Percentiles rank a stretch among this genome's conserved stretches.
Evolutionary conservation across 345 rosid genomes (phyloP).

Genomic region (Brassica nigra): DNA sequence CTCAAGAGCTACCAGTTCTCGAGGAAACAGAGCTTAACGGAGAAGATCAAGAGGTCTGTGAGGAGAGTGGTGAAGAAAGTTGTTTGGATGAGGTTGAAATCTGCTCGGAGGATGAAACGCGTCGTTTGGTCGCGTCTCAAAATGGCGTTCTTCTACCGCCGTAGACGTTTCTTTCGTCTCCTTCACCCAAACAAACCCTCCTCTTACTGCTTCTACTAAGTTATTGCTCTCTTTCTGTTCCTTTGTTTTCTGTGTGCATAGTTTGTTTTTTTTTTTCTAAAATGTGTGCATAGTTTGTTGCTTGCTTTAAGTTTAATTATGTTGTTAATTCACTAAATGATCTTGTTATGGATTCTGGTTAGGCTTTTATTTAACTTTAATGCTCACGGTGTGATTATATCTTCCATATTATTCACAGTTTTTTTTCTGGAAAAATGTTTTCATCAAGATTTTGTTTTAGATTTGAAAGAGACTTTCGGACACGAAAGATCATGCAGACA

Average conservation of each 20-base stretch:
- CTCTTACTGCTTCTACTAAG: constrained; percentile 38
- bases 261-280: neutral
- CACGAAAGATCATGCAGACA: constrained; percentile 30
- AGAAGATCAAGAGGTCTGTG: constrained; percentile 56
- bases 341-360: neutral
- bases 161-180: constrained; percentile 56
- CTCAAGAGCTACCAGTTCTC: constrained; percentile 80
- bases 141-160: constrained; percentile 46
- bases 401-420: neutral
- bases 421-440: neutral
- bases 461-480: constrained; percentile 7
- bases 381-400: neutral
- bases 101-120: constrained; percentile 48
- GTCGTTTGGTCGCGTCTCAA: constrained; percentile 62
- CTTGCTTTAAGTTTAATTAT: constrained; percentile 20
- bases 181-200: constrained; percentile 41
- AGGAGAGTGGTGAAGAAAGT: constrained; percentile 55
- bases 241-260: constrained; percentile 8
- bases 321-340: neutral
- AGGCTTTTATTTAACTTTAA: neutral
- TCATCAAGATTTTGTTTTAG: constrained; percentile 23
- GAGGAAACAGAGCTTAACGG: constrained; percentile 54
- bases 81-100: constrained; percentile 50
- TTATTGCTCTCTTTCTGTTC: neutral
- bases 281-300: constrained; percentile 10